Evolutionary conservation across 2,329 filamentous ascomycete genomes (phyloP), one percentile per base, ranked within the genome.

Genomic region (Coniella vitis): DNA sequence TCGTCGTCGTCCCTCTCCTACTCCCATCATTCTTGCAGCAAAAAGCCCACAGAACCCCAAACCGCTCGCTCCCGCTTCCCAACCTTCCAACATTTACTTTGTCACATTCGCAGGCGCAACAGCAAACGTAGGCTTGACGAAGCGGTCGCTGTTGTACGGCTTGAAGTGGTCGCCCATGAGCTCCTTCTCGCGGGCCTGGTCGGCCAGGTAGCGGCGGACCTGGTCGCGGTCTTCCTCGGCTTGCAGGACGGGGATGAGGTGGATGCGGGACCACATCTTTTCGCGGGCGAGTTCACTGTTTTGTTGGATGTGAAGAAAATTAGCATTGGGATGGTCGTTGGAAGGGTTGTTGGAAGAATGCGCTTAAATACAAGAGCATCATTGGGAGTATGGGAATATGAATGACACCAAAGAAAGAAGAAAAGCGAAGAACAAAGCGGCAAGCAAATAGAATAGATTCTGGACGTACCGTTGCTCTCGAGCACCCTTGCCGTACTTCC

Each of bases 251-350:
- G 93, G 93, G 63, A 91, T 93, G 56, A 98, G 78, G 71, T 97
- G 83, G 70, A 98, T 95, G 65, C 93, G 86, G 54, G 88, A 82
- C 93, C 93, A 98, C 81, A 95, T 93, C 77, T 97, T 98, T 66
- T 98, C 93, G 61, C 93, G 88, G 55, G 84, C 87, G 58, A 95
- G 84, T 71, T 98, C 93, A 64, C 90, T 96, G 61, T 50, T 7
- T n/a, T n/a, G n/a, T n/a, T n/a, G 31, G 2, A 13, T 5, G 21
- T 21, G 21, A 19, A 16, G 9, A 13, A n/a, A 36, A 39, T 17
- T 37, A 16, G 20, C 44, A 29, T 34, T 25, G 40, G 34, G 38
- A 44, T 35, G 35, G 25, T 5, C 25, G 10, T 29, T 29, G 25
- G 25, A 29, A 29, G 25, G 25, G 10, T 29, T 29, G 25, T 5